Conservation (phyloP, 306 rosid species). For the Cicer yamashitae region DNA sequence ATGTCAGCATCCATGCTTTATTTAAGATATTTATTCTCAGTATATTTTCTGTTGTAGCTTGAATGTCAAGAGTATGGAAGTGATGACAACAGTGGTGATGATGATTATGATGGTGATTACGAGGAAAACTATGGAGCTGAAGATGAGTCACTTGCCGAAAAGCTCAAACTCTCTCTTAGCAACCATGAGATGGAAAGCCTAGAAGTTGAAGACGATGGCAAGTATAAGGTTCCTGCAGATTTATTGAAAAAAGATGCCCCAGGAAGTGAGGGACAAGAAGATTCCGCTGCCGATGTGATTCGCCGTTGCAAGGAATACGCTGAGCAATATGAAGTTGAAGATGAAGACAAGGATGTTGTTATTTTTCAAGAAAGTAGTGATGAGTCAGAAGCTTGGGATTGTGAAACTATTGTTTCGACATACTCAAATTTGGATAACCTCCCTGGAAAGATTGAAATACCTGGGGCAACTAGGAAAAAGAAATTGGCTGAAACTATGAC, state of each 20-base stretch:
- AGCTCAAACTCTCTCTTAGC: constrained; percentile 62
- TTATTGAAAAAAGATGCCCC: constrained; percentile 51
- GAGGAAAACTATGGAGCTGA: constrained; percentile 56
- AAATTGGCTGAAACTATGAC: constrained; percentile 71
- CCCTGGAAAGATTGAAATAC: constrained; percentile 80
- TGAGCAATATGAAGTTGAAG: constrained; percentile 74
- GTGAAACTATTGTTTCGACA: constrained; percentile 88
- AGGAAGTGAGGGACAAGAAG: constrained; percentile 53
- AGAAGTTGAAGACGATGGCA: constrained; percentile 55
- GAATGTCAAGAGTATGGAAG: constrained; percentile 69
- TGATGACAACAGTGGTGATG: constrained; percentile 38
- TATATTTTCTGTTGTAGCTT: constrained; percentile 56
- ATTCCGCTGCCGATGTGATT: constrained; percentile 66
- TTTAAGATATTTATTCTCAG: constrained; percentile 25
- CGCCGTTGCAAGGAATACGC: constrained; percentile 80
- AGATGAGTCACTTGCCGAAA: constrained; percentile 70
- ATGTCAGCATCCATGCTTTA: no score
- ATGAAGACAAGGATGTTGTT: constrained; percentile 54
- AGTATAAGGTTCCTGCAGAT: constrained; percentile 81
- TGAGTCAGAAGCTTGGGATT: constrained; percentile 90
- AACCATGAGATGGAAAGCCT: constrained; percentile 50
- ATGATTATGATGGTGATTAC: constrained; percentile 48
- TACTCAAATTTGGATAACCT: constrained; percentile 89
- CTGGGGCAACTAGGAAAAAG: constrained; percentile 68
- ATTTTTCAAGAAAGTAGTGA: constrained; percentile 78